A percentile compares a stretch with the other conserved stretches of the same genome.
These are phyloP conservation scores for Carallia brachiata DNA, from an alignment of 345 rosid species.

Conservation along the genomic window DNA sequence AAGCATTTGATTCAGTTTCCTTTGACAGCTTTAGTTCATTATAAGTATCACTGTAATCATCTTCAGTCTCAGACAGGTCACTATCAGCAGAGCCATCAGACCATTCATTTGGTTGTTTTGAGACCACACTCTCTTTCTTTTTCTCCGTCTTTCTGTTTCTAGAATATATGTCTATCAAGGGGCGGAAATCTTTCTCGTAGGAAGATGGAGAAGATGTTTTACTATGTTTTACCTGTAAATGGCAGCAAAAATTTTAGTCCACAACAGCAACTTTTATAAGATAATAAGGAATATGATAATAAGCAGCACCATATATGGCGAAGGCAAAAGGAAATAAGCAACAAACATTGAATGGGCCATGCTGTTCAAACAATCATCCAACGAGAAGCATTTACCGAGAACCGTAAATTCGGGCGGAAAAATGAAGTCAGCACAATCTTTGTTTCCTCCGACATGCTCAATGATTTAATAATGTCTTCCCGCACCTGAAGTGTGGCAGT, in stretches of 20 bases:
- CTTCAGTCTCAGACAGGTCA: constrained; percentile 28
- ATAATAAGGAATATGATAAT: no score
- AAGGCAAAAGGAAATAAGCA: no score
- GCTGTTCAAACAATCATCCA: neutral
- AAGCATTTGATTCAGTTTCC: constrained; percentile 33
- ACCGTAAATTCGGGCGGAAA: constrained; percentile 69
- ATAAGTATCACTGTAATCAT: constrained; percentile 24
- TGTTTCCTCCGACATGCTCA: constrained; percentile 65
- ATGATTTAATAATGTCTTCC: constrained; percentile 67
- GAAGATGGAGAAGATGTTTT: constrained; percentile 60
- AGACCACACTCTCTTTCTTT: constrained; percentile 24
- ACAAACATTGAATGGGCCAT: neutral
- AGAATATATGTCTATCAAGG: constrained; percentile 48
- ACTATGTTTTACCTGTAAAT: constrained; percentile 73
- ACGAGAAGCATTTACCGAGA: constrained; percentile 39
- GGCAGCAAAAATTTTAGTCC: constrained; percentile 16
- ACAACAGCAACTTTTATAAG: neutral
- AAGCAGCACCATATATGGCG: no score
- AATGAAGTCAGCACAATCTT: constrained; percentile 77
- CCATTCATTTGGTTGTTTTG: constrained; percentile 31
- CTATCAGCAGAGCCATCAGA: constrained; percentile 25
- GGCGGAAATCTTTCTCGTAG: constrained; percentile 57
- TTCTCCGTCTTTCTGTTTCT: constrained; percentile 35
- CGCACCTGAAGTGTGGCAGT: constrained; percentile 76
- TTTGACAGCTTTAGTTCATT: constrained; percentile 38